Evolutionary conservation across 495 filamentous ascomycete species (phyloP).

Genomic region (Extremus antarcticus): DNA sequence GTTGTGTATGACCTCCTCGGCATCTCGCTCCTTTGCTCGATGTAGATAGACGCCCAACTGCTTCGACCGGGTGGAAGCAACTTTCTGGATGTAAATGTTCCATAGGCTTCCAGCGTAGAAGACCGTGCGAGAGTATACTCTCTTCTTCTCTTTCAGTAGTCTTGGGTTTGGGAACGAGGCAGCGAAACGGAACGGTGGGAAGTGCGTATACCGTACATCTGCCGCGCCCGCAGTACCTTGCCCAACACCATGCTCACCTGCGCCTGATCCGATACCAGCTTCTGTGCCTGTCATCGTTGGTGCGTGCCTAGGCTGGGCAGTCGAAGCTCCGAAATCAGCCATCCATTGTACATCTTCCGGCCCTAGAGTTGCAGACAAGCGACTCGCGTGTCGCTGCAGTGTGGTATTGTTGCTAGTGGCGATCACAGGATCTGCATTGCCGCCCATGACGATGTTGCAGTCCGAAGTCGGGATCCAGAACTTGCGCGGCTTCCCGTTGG

Average conservation of each 20-base stretch:
- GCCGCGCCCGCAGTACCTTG: constrained; percentile 23
- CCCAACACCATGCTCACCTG: neutral
- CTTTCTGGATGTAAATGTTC: constrained; percentile 55
- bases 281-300: neutral
- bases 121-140: constrained; percentile 51
- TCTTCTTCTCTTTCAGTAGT: constrained; percentile 48
- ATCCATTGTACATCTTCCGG: constrained; percentile 42
- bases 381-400: constrained; percentile 30
- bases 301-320: constrained; percentile 26
- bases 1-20: constrained; percentile 31
- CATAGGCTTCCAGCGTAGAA: constrained; percentile 51
- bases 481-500: constrained; percentile 40
- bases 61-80: constrained; percentile 41
- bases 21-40: constrained; percentile 47
- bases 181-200: constrained; percentile 49
- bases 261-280: neutral
- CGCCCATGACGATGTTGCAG: constrained; percentile 48
- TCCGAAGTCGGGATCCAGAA: constrained; percentile 49
- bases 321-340: constrained; percentile 36
- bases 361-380: constrained; percentile 36
- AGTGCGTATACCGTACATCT: constrained; percentile 40
- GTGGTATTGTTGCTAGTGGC: constrained; percentile 30
- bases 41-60: constrained; percentile 53
- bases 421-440: constrained; percentile 35
- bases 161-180: constrained; percentile 48